phyloP scores from a whole-genome alignment of 106 monocot genomes.

The Phalaenopsis aphrodite region DNA sequence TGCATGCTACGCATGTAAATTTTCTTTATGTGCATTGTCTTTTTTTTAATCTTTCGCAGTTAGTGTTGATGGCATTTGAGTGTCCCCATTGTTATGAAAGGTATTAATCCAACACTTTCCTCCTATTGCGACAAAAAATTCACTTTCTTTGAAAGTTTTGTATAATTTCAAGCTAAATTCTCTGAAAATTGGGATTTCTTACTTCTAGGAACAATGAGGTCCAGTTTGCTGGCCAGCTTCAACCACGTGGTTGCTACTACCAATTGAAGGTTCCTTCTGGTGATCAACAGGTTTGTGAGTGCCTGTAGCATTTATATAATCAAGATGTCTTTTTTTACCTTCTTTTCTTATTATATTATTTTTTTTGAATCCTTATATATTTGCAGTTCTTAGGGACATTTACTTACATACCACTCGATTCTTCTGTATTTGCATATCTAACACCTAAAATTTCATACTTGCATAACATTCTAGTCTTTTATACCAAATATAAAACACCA shows the following conservation, averaged over 20 bases:
- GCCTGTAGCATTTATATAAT: neutral
- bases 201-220: conserved; percentile 79
- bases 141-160: neutral
- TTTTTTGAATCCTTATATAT: neutral
- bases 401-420: no score
- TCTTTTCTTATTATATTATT: neutral
- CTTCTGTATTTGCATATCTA: no score
- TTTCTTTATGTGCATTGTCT: neutral
- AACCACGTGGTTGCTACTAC: conserved; percentile 76
- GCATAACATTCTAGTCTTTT: no score
- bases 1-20: no score
- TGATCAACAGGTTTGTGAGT: conserved; percentile 39
- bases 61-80: conserved; percentile 95
- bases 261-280: conserved; percentile 54
- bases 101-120: conserved; percentile 15
- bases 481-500: no score
- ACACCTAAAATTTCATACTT: no score
- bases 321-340: neutral
- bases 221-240: conserved; percentile 91
- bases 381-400: neutral
- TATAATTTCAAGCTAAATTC: neutral
- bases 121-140: neutral
- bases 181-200: neutral
- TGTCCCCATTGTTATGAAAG: conserved; percentile 89
- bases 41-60: conserved; percentile 25